Evolutionary conservation across 2,329 filamentous ascomycete genomes (phyloP), one percentile per base, ranked within the genome.

Genomic region (Tolypocladium ophioglossoides): DNA sequence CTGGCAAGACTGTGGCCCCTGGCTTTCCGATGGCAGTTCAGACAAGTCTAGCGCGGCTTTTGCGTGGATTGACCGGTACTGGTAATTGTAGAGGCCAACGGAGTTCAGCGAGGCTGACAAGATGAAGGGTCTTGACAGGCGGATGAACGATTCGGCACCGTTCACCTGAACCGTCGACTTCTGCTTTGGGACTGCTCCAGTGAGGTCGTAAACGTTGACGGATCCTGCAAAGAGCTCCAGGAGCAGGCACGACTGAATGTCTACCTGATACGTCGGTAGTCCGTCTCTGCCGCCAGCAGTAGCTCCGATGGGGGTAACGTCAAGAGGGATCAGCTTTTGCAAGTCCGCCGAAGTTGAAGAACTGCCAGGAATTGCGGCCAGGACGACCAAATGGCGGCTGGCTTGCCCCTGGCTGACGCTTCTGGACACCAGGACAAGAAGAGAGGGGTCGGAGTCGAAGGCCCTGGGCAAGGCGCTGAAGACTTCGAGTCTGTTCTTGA

Each of bases 61-160:
- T 35, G 77, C 77, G 60, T 83, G 80, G n/a, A 82, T 64, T 9
- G 80, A 83, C 34, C 73, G 79, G 65, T 84, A 91, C 56, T 84
- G 80, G 37, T 85, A 81, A 67, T 90, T 89, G 65, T 86, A 87
- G 16, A 89, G 74, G 44, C 73, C 76, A 41, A 87, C 78, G 0
- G 76, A 74, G 11, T 75, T 70, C 0, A 75, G 62, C 0, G 83
- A 83, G n/a, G 80, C 74, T 1, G 82, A 77, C 47, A 91, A 74
- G 1, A 89, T 68, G 5, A 86, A 82, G 9, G 85, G 82, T 54
- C 79, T 80, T 9, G 85, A 87, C 0, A 91, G 71, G 8, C 84
- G 78, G 8, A 86, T 64, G 62, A 89, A 88, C 2, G 85, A 86
- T 22, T 74, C 73, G 2, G 83, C 73, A 1, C 72, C 75, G 6